Evolutionary conservation across 768 basidiomycete species (phyloP).

Genomic region (Collybia sp.): DNA sequence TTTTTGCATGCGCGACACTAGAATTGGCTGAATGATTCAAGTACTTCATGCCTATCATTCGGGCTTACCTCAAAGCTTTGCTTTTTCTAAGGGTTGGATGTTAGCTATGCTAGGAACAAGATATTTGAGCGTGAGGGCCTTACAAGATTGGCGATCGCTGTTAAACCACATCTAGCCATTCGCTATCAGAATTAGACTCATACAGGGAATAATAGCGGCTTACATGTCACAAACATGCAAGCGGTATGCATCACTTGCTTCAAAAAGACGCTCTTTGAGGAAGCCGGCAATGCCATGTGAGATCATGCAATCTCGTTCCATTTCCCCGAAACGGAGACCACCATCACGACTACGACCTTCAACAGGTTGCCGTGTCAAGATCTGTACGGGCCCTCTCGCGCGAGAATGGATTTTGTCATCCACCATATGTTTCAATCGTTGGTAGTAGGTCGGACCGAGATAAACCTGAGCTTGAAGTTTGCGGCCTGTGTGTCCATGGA

Average conservation of each 20-base stretch:
- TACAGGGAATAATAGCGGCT: constrained; percentile 24
- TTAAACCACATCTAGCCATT: constrained; percentile 76
- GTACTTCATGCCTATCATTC: too few relatives aligned
- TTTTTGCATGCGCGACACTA: constrained; percentile 95
- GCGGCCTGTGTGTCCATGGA: constrained; percentile 96
- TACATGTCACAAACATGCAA: constrained; percentile 96
- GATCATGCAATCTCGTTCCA: constrained; percentile 99
- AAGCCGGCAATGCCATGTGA: constrained; percentile 98
- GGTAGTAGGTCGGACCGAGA: constrained; percentile 98
- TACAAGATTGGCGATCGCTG: constrained; percentile 94
- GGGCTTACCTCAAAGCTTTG: constrained; percentile 82
- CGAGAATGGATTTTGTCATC: constrained; percentile 99
- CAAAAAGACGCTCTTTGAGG: constrained; percentile 95
- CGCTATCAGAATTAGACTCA: constrained; percentile 2
- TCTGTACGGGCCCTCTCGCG: constrained; percentile 96
- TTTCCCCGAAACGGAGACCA: constrained; percentile 99
- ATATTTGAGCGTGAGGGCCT: constrained; percentile 22
- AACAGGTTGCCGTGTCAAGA: constrained; percentile 94
- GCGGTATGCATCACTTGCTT: constrained; percentile 90
- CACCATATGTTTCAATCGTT: constrained; percentile 99
- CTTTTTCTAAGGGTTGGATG: constrained; percentile 63
- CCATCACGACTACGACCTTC: constrained; percentile 99
- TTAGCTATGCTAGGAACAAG: constrained; percentile 5
- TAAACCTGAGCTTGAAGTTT: constrained; percentile 98
- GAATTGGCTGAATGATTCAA: background rate